A percentile compares a stretch with the other conserved stretches of the same genome.
These are phyloP conservation scores for Diplodia intermedia DNA, from an alignment of 2,329 filamentous ascomycete genomes.

Conservation along the genomic window DNA sequence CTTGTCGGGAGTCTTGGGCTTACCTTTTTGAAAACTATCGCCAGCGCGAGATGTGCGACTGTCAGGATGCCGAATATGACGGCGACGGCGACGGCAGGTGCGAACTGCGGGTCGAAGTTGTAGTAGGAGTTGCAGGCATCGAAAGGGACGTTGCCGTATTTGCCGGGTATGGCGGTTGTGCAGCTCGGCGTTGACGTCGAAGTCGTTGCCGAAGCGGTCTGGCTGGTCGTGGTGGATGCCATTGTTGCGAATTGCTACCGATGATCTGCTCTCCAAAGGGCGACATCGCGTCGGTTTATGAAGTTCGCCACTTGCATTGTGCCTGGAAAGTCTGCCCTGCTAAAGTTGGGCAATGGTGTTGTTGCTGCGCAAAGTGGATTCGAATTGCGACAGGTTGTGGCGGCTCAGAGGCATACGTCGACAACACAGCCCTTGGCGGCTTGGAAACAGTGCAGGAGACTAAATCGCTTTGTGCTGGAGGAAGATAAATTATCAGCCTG, in stretches of 20 bases:
- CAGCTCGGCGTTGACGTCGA: constrained; percentile 33
- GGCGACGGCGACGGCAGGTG: constrained; percentile 38
- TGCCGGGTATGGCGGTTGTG: constrained; percentile 38
- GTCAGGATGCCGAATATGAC: constrained; percentile 40
- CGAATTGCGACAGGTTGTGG: not conserved
- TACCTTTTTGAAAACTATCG: constrained; percentile 37
- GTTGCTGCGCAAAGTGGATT: not conserved
- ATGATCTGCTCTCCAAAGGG: not conserved
- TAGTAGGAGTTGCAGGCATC: constrained; percentile 42
- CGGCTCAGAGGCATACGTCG: constrained; percentile 13
- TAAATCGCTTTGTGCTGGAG: not conserved
- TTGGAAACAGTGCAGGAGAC: not conserved
- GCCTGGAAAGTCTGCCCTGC: not conserved
- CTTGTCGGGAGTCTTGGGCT: not conserved
- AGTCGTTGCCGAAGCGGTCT: constrained; percentile 29
- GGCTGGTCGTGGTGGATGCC: constrained; percentile 27
- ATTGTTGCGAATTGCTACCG: not conserved
- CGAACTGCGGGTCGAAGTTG: constrained; percentile 39
- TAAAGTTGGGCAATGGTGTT: not conserved
- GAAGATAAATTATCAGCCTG: no score
- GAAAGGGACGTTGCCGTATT: constrained; percentile 39
- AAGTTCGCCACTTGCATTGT: not conserved
- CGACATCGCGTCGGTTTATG: not conserved
- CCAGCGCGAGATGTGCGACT: constrained; percentile 38
- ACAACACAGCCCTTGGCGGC: not conserved